A percentile compares a stretch with the other conserved stretches of the same genome.
phyloP scores from a whole-genome alignment of 805 yeast genomes.

The Metschnikowia reukaufii region DNA sequence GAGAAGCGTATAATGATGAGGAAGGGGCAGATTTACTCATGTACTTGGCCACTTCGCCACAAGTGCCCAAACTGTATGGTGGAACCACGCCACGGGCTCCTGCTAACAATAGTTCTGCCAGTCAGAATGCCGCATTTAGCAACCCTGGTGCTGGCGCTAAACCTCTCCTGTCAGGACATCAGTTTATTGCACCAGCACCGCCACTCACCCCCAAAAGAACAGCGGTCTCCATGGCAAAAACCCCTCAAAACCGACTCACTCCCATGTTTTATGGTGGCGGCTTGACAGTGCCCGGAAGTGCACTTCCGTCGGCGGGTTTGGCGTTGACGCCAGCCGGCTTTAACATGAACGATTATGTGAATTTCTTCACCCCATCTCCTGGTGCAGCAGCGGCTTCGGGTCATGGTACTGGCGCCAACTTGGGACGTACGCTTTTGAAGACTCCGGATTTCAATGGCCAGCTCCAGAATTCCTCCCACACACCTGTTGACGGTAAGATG shows the following conservation, averaged over 20 bases:
- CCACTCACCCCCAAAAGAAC: slow-evolving; percentile 46
- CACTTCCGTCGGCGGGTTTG: slow-evolving; percentile 42
- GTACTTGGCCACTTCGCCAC: slow-evolving; percentile 83
- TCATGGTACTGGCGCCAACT: slow-evolving; percentile 4
- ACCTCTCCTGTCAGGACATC: slow-evolving; percentile 9
- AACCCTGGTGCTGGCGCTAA: slow-evolving; percentile 11
- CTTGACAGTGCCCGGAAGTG: slow-evolving; percentile 25
- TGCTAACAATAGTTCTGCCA: not conserved
- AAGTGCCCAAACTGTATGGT: slow-evolving; percentile 49
- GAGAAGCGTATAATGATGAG: slow-evolving; percentile 33
- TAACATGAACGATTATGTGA: slow-evolving; percentile 81
- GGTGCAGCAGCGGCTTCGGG: slow-evolving; percentile 46
- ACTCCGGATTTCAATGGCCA: slow-evolving; percentile 44
- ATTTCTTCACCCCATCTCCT: slow-evolving; percentile 74
- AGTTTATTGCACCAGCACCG: slow-evolving; percentile 41
- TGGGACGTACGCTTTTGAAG: slow-evolving; percentile 27
- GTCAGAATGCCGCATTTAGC: slow-evolving; percentile 6
- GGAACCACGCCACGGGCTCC: slow-evolving; percentile 34
- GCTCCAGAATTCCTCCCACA: slow-evolving; percentile 17
- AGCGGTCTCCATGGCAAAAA: slow-evolving; percentile 24
- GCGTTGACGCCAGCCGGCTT: slow-evolving; percentile 63
- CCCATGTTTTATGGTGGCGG: slow-evolving; percentile 35
- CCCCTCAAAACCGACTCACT: slow-evolving; percentile 44
- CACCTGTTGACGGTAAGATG: slow-evolving; percentile 41
- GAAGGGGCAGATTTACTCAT: slow-evolving; percentile 84